Percentiles rank a stretch among this genome's conserved stretches.
These are phyloP conservation scores for Tylopilus sp. DNA, from an alignment of 1,284 basidiomycete genomes.

Conservation along the genomic window DNA sequence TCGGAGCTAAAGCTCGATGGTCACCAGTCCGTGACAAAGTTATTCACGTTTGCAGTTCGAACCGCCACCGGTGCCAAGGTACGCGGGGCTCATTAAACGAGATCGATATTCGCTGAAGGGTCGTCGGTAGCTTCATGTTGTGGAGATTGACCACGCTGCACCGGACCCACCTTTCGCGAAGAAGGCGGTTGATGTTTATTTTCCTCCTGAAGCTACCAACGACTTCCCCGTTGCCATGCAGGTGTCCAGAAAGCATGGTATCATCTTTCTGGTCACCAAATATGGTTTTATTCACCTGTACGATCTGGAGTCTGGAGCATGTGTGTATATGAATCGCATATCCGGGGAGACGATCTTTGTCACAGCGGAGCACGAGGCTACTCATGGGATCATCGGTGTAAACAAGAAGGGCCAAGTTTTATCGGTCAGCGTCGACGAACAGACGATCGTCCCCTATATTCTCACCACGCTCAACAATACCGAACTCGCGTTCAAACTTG, in stretches of 20 bases:
- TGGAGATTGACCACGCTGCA: constrained; percentile 95
- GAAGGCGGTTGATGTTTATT: constrained; percentile 99
- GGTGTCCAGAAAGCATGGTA: constrained; percentile 94
- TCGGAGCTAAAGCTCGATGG: constrained; percentile 89
- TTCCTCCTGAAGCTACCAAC: constrained; percentile 96
- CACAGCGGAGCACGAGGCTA: constrained; percentile 92
- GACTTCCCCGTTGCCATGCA: constrained; percentile 99
- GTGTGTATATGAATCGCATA: constrained; percentile 99
- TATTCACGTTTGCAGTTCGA: constrained; percentile 94
- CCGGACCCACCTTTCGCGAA: constrained; percentile 96
- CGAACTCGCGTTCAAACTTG: constrained; percentile 96
- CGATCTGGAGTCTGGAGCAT: constrained; percentile 96
- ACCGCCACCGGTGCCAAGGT: constrained; percentile 97
- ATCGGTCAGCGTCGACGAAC: constrained; percentile 95
- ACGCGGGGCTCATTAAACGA: constrained; percentile 25
- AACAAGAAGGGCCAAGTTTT: constrained; percentile 99
- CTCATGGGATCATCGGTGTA: constrained; percentile 96
- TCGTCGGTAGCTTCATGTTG: constrained; percentile 79
- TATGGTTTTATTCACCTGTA: constrained; percentile 99
- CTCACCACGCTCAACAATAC: constrained; percentile 93
- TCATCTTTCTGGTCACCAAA: constrained; percentile 97
- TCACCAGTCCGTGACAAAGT: constrained; percentile 76
- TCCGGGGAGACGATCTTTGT: constrained; percentile 99
- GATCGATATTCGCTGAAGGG: constrained; percentile 16
- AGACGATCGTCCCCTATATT: constrained; percentile 94